Evolutionary conservation across 257 asterid genomes (phyloP).

Genomic region (Nicotiana sylvestris): DNA sequence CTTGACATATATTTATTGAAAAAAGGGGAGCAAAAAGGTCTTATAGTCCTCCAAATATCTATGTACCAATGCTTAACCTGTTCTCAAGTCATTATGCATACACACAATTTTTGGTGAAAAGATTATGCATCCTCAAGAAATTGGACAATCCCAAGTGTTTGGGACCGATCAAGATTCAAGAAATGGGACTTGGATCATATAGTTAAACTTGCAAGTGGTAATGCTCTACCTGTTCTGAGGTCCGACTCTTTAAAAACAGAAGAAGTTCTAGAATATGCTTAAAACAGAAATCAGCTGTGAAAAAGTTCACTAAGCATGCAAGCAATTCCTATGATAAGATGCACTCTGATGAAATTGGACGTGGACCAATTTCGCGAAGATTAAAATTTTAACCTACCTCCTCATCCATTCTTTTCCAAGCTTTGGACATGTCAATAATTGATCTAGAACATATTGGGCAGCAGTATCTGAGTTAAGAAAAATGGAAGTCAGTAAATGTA

Average conservation of each 20-base stretch:
- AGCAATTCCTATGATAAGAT: neutral
- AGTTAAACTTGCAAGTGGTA: neutral
- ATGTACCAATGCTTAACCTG: neutral
- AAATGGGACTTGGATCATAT: neutral
- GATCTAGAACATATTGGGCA: constrained; percentile 94
- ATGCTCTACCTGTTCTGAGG: neutral
- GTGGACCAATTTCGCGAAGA: neutral
- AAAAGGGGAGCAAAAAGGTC: neutral
- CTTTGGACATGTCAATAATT: constrained; percentile 66
- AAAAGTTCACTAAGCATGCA: neutral
- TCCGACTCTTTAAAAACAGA: neutral
- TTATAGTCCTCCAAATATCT: neutral
- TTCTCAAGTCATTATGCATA: neutral
- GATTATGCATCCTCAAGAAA: neutral
- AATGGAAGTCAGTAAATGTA: neutral
- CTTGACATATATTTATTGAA: neutral
- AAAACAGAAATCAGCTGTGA: neutral
- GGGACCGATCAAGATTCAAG: neutral
- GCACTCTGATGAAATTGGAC: neutral
- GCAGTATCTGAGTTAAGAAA: constrained; percentile 50
- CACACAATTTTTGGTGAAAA: neutral
- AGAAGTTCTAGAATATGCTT: neutral
- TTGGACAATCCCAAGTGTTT: neutral
- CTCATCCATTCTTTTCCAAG: constrained; percentile 76
- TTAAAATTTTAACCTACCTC: constrained; percentile 43